Percentiles rank a stretch among this genome's conserved stretches.
phyloP scores from a whole-genome alignment of 768 basidiomycete species.

The Calvatia gigantea region DNA sequence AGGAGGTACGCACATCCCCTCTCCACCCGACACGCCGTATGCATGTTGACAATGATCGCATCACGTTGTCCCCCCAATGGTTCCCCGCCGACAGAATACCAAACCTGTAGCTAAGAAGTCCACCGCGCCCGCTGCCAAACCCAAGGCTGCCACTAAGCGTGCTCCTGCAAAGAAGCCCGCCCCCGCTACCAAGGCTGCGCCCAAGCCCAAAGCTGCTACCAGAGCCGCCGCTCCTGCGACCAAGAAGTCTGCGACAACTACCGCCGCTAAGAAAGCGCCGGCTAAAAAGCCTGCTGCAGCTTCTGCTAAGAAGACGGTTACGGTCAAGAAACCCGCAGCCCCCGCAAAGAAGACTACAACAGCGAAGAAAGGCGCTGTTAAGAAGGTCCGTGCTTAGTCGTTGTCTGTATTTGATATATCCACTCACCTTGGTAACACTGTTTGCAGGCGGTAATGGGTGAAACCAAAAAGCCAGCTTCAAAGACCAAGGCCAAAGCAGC shows the following conservation, averaged over 20 bases:
- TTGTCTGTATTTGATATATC: neutral
- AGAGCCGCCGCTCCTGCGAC: conserved; percentile 16
- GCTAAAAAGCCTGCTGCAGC: conserved; percentile 12
- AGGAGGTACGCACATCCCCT: conserved; percentile 35
- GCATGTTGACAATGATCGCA: conserved; percentile 12
- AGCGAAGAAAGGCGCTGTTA: conserved; percentile 35
- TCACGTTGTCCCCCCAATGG: conserved; percentile 10
- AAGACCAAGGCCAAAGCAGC: conserved; percentile 27
- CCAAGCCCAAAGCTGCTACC: conserved; percentile 12
- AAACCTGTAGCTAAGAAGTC: conserved; percentile 42
- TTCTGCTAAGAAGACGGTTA: conserved; percentile 13
- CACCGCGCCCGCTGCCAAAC: conserved; percentile 13
- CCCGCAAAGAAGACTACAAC: conserved; percentile 19
- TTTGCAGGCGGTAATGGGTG: conserved; percentile 34
- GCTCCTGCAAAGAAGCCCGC: conserved; percentile 18
- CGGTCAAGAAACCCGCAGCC: conserved; percentile 21
- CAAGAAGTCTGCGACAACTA: conserved; percentile 25
- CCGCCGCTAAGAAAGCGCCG: conserved; percentile 17
- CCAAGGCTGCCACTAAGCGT: conserved; percentile 18
- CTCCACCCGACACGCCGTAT: conserved; percentile 5
- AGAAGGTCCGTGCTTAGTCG: conserved; percentile 46
- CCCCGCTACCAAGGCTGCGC: conserved; percentile 14
- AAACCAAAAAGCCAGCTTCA: conserved; percentile 32
- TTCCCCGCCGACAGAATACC: conserved; percentile 31
- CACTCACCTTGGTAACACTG: neutral